These are phyloP conservation scores for Apiotrichum brassicae DNA, from an alignment of 1,284 basidiomycete genomes.

Conservation along the genomic window DNA sequence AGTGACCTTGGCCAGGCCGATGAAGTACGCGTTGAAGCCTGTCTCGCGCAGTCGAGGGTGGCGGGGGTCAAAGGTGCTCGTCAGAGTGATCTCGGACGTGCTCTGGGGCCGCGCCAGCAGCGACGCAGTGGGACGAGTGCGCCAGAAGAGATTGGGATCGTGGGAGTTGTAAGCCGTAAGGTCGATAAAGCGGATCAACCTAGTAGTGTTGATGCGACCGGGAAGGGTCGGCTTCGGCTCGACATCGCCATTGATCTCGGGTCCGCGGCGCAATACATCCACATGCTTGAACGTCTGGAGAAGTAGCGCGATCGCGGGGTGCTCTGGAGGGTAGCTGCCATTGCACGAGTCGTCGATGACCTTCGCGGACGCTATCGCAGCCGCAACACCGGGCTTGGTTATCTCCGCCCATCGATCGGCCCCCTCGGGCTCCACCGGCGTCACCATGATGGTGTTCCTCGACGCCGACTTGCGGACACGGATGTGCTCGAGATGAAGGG, in stretches of 20 bases:
- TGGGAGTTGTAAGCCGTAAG: slow-evolving; percentile 4
- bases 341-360: slow-evolving; percentile 5
- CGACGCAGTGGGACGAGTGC: neutral
- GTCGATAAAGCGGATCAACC: slow-evolving; percentile 3
- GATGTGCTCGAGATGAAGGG: neutral
- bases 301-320: neutral
- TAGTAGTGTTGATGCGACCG: neutral
- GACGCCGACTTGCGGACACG: slow-evolving; percentile 4
- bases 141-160: slow-evolving; percentile 1
- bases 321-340: neutral
- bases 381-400: neutral
- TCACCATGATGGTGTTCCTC: slow-evolving; percentile 2
- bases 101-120: neutral
- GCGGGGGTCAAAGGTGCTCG: slow-evolving; percentile 1
- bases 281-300: neutral
- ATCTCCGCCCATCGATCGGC: slow-evolving; percentile 3
- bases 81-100: neutral
- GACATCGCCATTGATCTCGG: neutral
- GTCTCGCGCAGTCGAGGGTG: slow-evolving; percentile 2
- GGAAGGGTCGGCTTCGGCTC: neutral
- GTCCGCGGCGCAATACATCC: neutral
- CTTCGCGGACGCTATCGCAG: neutral
- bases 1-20: neutral
- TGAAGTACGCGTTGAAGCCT: neutral
- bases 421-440: slow-evolving; percentile 2